Base-by-base conservation (phyloP, 1,284 basidiomycete species). In the Wallemia ichthyophaga region DNA sequence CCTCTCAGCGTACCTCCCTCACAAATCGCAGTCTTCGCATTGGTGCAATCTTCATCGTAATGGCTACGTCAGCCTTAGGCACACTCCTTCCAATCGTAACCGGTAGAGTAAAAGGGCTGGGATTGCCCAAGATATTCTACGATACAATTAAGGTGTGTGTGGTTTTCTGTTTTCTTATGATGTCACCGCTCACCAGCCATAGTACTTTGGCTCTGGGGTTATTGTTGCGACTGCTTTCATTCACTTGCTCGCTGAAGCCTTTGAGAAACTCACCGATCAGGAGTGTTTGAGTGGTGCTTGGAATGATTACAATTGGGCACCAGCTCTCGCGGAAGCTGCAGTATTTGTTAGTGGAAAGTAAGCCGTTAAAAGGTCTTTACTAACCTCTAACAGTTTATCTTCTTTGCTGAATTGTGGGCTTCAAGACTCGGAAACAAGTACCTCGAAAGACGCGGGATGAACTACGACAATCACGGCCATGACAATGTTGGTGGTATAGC, bases 131-230 rank as follows among this genome's bases (percentile, higher is more conserved):
- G 58, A 62, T 68, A 13, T 71, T 81, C 1, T 88, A 84, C 64
- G 81, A 89, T 56, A 88, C 92, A 67, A 83, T 84, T 27, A 94
- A 92, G 28, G 28, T 31, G 28, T 31, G 28, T 31, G 17, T n/a
- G n/a, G n/a, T n/a, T n/a, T n/a, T n/a, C n/a, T n/a, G n/a, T n/a
- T n/a, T n/a, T n/a, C n/a, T n/a, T n/a, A n/a, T n/a, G n/a, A n/a
- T n/a, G n/a, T n/a, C n/a, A n/a, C n/a, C n/a, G n/a, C n/a, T n/a
- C n/a, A n/a, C n/a, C n/a, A n/a, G n/a, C 28, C 17, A 17, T 17
- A 31, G 70, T 96, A 84, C 72, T 95, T 95, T 71, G 92, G 92
- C 57, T 88, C 85, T 7, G 87, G 86, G 27, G 84, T 92, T 61
- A 89, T 91, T 67, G 85, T 96, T 63, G 87, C 87, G 0, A 96